Conservation (phyloP, 192 early-diverging fungal genomes). For the Haplosporangium gracile region DNA sequence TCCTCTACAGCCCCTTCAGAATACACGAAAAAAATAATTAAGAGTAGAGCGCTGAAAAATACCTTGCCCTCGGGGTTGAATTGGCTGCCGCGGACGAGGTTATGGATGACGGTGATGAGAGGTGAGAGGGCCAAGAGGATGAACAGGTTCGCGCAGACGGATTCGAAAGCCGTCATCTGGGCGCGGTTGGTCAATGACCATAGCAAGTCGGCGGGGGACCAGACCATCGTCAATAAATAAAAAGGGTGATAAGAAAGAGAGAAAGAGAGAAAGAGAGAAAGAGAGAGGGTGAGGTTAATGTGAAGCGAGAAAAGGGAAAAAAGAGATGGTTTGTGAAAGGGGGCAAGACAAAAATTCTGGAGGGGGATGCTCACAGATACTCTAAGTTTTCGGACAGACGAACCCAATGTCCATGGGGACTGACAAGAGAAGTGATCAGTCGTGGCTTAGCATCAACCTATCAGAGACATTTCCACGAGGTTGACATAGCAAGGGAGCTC, state of each 20-base stretch:
- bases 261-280: background rate
- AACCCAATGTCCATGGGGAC: too few relatives aligned
- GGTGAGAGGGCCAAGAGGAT: conserved; percentile 22
- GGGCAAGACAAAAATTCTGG: background rate
- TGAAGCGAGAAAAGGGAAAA: background rate
- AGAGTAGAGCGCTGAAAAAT: background rate
- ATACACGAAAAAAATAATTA: too few relatives aligned
- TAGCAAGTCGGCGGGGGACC: conserved; percentile 50
- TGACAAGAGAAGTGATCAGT: background rate
- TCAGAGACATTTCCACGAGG: too few relatives aligned
- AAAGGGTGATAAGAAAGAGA: background rate
- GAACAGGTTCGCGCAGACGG: conserved; percentile 45
- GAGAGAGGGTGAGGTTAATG: background rate
- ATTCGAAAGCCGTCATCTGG: conserved; percentile 38
- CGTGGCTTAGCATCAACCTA: background rate
- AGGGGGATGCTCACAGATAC: background rate
- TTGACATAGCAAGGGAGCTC: too few relatives aligned
- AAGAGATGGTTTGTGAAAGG: background rate
- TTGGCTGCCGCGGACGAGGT: conserved; percentile 44
- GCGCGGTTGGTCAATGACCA: conserved; percentile 42
- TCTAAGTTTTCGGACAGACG: background rate
- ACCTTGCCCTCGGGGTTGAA: conserved; percentile 51
- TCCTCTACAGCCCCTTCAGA: too few relatives aligned
- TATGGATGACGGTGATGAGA: conserved; percentile 24
- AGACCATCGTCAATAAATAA: conserved; percentile 19